Base-by-base conservation (phyloP, 352 stramenopile species). In the Plasmopara halstedii region DNA sequence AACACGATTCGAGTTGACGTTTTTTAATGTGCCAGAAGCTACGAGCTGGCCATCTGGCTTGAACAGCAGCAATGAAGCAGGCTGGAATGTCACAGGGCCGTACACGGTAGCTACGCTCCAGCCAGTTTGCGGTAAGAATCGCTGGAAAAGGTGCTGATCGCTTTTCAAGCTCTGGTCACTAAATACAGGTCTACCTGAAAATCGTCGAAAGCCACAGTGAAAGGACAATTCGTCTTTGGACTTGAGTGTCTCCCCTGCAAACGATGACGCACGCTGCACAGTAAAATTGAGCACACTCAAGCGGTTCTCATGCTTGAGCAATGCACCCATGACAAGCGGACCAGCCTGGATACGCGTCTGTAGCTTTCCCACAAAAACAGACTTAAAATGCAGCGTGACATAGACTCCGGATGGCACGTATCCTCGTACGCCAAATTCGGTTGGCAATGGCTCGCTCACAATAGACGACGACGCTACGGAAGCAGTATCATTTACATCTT, bases 111-210 rank as follows among this genome's bases (percentile, higher is more conserved):
- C 89, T 13, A 97, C 89, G 64, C 95, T 91, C 74, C 88, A 96
- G 11, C 85, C 83, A 19, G 56, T 69, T 31, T 85, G 78, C 25
- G 92, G 94, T 58, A 99, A 64, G 76, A 98, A 99, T 21, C 96
- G 83, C 70, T 98, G 89, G 64, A 98, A 98, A 55, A 99, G 95
- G 67, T 98, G 94, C 69, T 99, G 98, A 71, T 99, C 95, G 66
- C 93, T 97, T 58, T 99, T 99, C 17, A 99, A 70, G 49, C 96
- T 98, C 63, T 98, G 82, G 61, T 99, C 92, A 21, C 85, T 98
- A 70, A 98, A 99, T 20, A 99, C 68, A 0, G 97, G 96, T 42
- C 83, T 82, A 19, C 73, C 83, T 4, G 82, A 70, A 68, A 95
- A 98, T 20, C 85, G 92, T 19, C 96, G 85, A 83, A 98, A 99